Percentiles rank a stretch among this genome's conserved stretches.
These are phyloP conservation scores for Sclerotinia nivalis DNA, from an alignment of 2,329 filamentous ascomycete species.

Conservation along the genomic window DNA sequence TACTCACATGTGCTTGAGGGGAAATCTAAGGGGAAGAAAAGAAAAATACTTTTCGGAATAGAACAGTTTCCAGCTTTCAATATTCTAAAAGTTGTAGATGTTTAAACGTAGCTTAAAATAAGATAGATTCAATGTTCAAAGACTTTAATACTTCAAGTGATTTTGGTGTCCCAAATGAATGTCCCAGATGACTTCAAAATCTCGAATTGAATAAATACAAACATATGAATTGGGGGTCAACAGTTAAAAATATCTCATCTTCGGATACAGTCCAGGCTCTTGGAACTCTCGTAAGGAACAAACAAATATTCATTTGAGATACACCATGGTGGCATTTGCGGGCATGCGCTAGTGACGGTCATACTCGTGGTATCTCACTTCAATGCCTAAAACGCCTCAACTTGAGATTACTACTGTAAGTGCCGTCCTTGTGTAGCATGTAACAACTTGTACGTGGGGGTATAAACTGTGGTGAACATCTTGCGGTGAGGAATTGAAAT, in stretches of 20 bases:
- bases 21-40: background rate
- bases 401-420: background rate
- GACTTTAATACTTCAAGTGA: background rate
- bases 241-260: background rate
- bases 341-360: background rate
- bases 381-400: background rate
- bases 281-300: background rate
- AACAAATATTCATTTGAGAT: background rate
- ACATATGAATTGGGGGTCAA: background rate
- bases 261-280: background rate
- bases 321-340: background rate
- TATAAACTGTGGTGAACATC: background rate
- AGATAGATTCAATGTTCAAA: background rate
- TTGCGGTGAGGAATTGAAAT: background rate
- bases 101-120: background rate
- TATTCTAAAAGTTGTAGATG: background rate
- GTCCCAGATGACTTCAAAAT: background rate
- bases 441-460: conserved; percentile 2
- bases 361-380: background rate
- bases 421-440: conserved; percentile 13
- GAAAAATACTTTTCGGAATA: background rate
- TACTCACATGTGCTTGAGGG: background rate
- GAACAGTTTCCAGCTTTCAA: background rate
- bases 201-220: background rate
- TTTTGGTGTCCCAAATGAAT: background rate